A percentile compares a stretch with the other conserved stretches of the same genome.
Evolutionary conservation across 1,284 basidiomycete species (phyloP).

Genomic region (Heimioporus punctisporus): DNA sequence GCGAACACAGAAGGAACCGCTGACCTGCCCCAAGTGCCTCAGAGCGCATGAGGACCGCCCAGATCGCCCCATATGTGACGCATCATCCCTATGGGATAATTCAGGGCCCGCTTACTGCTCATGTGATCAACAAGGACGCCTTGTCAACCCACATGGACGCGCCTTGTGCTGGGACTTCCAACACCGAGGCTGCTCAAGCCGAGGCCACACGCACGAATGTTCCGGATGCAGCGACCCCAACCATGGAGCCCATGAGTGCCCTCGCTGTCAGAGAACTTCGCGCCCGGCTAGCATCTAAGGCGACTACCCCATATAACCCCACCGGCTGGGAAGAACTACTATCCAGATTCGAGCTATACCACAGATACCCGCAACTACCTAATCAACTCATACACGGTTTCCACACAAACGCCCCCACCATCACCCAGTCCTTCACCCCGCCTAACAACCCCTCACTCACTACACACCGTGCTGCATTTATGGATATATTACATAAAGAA

Average conservation of each 20-base stretch:
- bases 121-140: neutral
- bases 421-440: no score
- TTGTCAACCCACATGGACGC: neutral
- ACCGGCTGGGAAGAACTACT: neutral
- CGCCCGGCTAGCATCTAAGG: no score
- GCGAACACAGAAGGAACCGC: no score
- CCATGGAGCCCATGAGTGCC: neutral
- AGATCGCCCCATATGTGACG: no score
- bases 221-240: neutral
- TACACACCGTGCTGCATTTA: neutral
- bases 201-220: neutral
- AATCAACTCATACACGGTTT: neutral
- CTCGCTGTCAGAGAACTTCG: no score
- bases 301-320: neutral
- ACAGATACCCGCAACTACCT: neutral
- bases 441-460: no score
- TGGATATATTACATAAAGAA: neutral
- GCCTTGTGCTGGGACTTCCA: neutral
- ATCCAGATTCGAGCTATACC: no score
- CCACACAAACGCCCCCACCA: no score
- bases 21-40: no score
- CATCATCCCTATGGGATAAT: no score
- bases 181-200: neutral
- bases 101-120: neutral
- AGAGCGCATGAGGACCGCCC: no score